phyloP scores from a whole-genome alignment of 2,329 filamentous ascomycete species.

The Paecilomyces sp. region DNA sequence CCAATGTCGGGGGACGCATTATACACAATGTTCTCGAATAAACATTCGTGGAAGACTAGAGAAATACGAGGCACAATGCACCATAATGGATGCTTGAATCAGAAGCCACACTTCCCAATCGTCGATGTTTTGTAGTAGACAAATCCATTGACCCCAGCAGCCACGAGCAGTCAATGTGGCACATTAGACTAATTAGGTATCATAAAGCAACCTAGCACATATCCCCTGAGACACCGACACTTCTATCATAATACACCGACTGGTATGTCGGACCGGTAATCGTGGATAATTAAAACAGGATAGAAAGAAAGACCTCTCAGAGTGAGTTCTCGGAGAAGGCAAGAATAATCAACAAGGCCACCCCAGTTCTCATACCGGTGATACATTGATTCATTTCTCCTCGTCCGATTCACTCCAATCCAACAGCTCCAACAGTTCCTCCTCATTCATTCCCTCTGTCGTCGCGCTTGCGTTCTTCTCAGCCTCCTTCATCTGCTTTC shows the following conservation, averaged over 20 bases:
- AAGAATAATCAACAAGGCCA: background rate
- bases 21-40: background rate
- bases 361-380: background rate
- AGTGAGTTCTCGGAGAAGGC: background rate
- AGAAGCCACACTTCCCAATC: background rate
- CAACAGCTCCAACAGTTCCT: constrained; percentile 65
- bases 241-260: background rate
- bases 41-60: background rate
- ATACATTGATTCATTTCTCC: background rate
- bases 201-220: background rate
- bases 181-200: background rate
- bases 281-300: background rate
- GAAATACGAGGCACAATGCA: background rate
- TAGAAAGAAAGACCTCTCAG: background rate
- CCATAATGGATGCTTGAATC: background rate
- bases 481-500: constrained; percentile 54
- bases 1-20: background rate
- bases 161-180: background rate
- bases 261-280: background rate
- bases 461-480: constrained; percentile 44
- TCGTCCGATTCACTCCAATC: constrained; percentile 34
- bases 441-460: constrained; percentile 57
- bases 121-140: background rate
- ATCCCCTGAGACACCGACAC: background rate
- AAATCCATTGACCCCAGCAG: background rate